phyloP scores from a whole-genome alignment of 768 basidiomycete genomes.

The Chlorophyllum brunneum region DNA sequence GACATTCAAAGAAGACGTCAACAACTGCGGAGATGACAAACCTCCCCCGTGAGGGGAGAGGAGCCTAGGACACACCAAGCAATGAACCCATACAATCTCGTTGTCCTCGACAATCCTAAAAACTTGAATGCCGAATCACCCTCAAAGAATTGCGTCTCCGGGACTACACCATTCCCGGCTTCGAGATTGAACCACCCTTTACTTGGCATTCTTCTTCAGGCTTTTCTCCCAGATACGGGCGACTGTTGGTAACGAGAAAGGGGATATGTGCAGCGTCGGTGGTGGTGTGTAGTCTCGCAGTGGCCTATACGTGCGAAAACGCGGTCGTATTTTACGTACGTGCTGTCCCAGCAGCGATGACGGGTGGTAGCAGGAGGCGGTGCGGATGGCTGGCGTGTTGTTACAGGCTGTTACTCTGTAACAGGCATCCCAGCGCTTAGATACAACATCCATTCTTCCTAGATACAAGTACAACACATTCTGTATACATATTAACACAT shows the following conservation, averaged over 20 bases:
- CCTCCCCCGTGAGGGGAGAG: background rate
- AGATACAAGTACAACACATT: no score
- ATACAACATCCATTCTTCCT: no score
- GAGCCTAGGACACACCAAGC: slow-evolving; percentile 56
- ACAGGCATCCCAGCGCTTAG: no score
- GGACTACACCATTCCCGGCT: slow-evolving; percentile 51
- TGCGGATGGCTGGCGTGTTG: no score
- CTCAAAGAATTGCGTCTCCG: slow-evolving; percentile 83
- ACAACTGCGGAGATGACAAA: background rate
- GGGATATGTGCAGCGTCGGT: no score
- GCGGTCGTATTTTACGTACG: no score
- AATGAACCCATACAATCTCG: slow-evolving; percentile 82
- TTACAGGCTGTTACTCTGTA: no score
- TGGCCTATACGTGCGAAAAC: no score
- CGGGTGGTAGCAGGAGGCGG: background rate
- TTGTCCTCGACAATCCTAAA: slow-evolving; percentile 72
- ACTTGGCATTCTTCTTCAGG: slow-evolving; percentile 41
- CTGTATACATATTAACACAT: background rate
- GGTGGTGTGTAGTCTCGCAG: no score
- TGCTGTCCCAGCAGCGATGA: slow-evolving; percentile 32
- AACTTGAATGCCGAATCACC: slow-evolving; percentile 85
- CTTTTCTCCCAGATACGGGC: background rate
- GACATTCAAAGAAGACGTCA: background rate
- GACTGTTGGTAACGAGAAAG: no score
- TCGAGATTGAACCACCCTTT: slow-evolving; percentile 91